phyloP scores from a whole-genome alignment of 2,329 filamentous ascomycete genomes.

The Sporothrix luriei region DNA sequence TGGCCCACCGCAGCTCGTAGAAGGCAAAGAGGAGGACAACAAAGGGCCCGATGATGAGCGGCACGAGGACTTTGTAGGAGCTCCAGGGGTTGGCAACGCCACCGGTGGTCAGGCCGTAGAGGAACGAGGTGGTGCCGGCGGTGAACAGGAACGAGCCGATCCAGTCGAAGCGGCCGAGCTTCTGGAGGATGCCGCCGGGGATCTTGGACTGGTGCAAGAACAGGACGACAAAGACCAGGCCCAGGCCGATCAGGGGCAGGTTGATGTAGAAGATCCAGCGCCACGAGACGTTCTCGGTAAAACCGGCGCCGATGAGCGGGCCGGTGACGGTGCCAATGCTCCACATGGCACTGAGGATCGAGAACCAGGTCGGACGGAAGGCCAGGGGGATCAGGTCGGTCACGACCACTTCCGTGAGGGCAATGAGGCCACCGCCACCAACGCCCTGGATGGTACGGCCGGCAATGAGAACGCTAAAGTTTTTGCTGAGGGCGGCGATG shows the following conservation, averaged over 20 bases:
- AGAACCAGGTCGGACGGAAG: conserved; percentile 38
- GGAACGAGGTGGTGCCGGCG: conserved; percentile 45
- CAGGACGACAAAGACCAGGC: conserved; percentile 31
- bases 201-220: conserved; percentile 46
- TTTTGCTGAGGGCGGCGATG: conserved; percentile 40
- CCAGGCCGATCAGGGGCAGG: conserved; percentile 45
- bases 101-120: conserved; percentile 51
- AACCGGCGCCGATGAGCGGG: conserved; percentile 38
- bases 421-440: conserved; percentile 44
- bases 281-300: conserved; percentile 38
- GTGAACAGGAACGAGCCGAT: conserved; percentile 50
- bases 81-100: conserved; percentile 50
- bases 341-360: conserved; percentile 36
- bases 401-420: conserved; percentile 44
- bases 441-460: conserved; percentile 45
- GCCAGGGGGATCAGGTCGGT: conserved; percentile 42
- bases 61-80: conserved; percentile 45
- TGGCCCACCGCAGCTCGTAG: conserved; percentile 34
- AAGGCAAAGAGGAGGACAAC: conserved; percentile 40
- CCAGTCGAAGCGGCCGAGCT: conserved; percentile 48
- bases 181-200: conserved; percentile 41
- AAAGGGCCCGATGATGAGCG: conserved; percentile 48
- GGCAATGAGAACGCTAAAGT: conserved; percentile 41
- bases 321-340: conserved; percentile 37
- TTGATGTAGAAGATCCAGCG: conserved; percentile 51